These are phyloP conservation scores for Starmerella roubikii DNA, from an alignment of 805 yeast species.

Conservation along the genomic window DNA sequence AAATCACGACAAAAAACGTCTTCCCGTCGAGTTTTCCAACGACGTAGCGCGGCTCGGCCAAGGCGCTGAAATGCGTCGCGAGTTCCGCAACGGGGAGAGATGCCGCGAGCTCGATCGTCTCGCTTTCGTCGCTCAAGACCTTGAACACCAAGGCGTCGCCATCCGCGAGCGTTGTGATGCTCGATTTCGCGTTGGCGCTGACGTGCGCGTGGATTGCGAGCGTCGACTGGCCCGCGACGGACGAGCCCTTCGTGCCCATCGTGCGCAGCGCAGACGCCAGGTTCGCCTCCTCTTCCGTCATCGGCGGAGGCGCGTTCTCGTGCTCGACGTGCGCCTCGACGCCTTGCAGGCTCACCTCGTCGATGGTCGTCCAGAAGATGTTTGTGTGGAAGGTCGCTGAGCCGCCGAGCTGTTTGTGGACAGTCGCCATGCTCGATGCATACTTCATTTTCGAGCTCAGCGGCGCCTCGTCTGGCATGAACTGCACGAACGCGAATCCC, in stretches of 20 bases:
- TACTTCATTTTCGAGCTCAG: constrained; percentile 83
- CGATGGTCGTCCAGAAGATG: constrained; percentile 42
- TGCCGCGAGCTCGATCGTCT: constrained; percentile 33
- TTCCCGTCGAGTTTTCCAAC: constrained; percentile 20
- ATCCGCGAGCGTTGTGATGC: constrained; percentile 15
- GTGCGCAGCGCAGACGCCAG: constrained; percentile 31
- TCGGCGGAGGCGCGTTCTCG: constrained; percentile 32
- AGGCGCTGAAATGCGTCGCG: constrained; percentile 26
- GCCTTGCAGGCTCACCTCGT: constrained; percentile 40
- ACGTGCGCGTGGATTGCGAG: constrained; percentile 17
- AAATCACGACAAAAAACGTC: constrained; percentile 59
- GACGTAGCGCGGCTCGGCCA: constrained; percentile 44
- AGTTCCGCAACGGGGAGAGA: constrained; percentile 21
- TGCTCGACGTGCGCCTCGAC: constrained; percentile 32
- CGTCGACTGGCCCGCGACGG: constrained; percentile 17
- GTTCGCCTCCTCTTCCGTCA: constrained; percentile 47
- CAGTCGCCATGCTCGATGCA: constrained; percentile 74
- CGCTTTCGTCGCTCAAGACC: constrained; percentile 40
- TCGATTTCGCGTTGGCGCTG: constrained; percentile 16
- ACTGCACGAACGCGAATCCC: constrained; percentile 53
- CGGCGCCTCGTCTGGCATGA: constrained; percentile 73
- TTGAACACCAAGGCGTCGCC: constrained; percentile 21
- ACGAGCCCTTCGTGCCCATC: constrained; percentile 23
- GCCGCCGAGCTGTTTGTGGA: constrained; percentile 62
- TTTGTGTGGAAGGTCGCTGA: constrained; percentile 36